These are phyloP conservation scores for Madurella fahalii DNA, from an alignment of 2,329 filamentous ascomycete species.

Conservation along the genomic window DNA sequence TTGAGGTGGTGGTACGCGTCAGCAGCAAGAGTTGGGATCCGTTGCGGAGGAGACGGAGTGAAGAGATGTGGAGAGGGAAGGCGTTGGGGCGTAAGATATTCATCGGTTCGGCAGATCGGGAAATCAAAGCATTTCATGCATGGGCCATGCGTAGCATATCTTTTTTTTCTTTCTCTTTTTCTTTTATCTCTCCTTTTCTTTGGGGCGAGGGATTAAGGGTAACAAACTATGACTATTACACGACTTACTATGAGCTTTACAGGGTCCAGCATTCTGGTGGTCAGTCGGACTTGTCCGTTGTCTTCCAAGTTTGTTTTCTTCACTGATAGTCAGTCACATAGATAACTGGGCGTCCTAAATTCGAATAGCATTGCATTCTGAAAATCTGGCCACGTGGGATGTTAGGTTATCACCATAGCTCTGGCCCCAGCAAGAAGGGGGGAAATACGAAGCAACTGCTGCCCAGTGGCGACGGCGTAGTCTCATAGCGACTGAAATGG, in stretches of 20 bases:
- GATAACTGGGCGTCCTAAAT: neutral
- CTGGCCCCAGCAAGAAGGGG: neutral
- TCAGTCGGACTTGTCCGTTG: no score
- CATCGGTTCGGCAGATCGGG: neutral
- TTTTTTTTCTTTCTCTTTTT: neutral
- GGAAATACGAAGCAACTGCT: slow-evolving; percentile 1
- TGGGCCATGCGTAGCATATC: neutral
- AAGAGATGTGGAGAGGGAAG: neutral
- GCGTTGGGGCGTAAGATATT: slow-evolving; percentile 14
- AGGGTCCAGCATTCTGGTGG: no score
- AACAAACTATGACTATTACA: no score
- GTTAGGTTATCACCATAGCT: neutral
- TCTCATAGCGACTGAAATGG: no score
- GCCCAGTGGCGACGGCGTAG: no score
- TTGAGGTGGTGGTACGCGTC: neutral
- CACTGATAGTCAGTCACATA: neutral
- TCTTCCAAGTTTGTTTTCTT: no score
- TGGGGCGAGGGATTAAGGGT: neutral
- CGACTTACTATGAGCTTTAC: no score
- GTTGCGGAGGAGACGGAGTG: neutral
- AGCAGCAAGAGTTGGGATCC: slow-evolving; percentile 2
- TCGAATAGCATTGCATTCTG: neutral
- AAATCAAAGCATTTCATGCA: neutral
- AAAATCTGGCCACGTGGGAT: neutral
- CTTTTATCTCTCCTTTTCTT: no score